These are phyloP conservation scores for Zoysia japonica DNA, from an alignment of 176 grass and related monocot species.

Conservation along the genomic window DNA sequence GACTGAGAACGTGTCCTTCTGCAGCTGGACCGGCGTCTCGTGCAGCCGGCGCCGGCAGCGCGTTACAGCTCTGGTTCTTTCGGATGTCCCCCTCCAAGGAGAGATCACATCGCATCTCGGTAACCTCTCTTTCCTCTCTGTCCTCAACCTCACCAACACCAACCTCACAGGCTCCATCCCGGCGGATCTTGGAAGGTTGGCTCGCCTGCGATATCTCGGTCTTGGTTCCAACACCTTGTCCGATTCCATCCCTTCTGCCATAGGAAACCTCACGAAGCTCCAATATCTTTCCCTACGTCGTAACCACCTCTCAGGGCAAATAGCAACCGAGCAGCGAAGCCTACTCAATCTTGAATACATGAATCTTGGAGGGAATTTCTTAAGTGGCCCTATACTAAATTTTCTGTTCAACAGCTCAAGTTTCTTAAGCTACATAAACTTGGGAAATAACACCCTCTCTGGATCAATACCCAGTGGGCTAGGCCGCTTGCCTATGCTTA, in stretches of 20 bases:
- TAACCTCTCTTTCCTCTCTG: neutral
- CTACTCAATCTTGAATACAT: no score
- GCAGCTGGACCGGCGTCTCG: neutral
- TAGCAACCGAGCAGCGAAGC: no score
- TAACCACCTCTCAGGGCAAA: no score
- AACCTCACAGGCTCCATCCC: neutral
- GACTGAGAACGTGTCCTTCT: neutral
- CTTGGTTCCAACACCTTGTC: neutral
- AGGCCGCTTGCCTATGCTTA: neutral
- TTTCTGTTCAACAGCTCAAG: neutral
- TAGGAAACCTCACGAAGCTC: conserved; percentile 21
- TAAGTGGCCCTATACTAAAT: neutral
- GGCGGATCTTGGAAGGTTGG: neutral
- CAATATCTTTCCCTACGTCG: neutral
- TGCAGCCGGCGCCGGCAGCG: neutral
- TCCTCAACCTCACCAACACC: neutral
- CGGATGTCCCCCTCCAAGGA: neutral
- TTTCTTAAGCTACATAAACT: neutral
- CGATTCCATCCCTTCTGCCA: neutral
- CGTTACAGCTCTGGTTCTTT: neutral
- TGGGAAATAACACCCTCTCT: conserved; percentile 1
- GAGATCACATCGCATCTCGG: neutral
- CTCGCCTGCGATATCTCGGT: neutral
- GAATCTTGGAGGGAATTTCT: neutral
- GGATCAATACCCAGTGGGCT: neutral